These are phyloP conservation scores for Talaromyces ruber DNA, from an alignment of 495 filamentous ascomycete species.

Conservation along the genomic window DNA sequence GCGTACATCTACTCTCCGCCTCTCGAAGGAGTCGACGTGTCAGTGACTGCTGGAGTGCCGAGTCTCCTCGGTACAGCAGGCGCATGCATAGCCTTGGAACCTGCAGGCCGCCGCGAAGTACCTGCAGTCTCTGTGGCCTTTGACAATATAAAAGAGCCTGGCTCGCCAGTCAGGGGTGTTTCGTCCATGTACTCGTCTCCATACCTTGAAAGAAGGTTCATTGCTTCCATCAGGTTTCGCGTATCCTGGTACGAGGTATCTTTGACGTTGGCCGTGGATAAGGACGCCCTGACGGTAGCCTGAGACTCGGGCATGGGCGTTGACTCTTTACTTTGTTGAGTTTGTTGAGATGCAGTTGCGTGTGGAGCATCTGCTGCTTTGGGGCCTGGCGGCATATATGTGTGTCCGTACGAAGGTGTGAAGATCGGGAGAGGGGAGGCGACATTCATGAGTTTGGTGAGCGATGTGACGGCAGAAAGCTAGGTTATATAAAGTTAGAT, in stretches of 20 bases:
- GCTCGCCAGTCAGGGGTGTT: constrained; percentile 76
- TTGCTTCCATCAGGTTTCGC: constrained; percentile 58
- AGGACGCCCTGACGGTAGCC: constrained; percentile 23
- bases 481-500: constrained; percentile 21
- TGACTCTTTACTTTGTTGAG: constrained; percentile 44
- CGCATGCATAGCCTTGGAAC: constrained; percentile 10
- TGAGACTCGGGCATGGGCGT: constrained; percentile 53
- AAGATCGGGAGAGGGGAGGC: constrained; percentile 59
- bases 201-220: constrained; percentile 53
- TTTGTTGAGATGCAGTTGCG: constrained; percentile 16
- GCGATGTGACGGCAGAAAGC: constrained; percentile 51
- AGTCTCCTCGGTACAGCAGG: constrained; percentile 6
- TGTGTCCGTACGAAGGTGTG: constrained; percentile 65
- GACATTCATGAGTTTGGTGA: constrained; percentile 59
- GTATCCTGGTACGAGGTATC: constrained; percentile 31
- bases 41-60: constrained; percentile 4
- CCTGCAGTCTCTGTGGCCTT: constrained; percentile 24
- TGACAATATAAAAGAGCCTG: constrained; percentile 74
- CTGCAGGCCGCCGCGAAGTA: neutral
- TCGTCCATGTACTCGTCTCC: constrained; percentile 87
- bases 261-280: constrained; percentile 17
- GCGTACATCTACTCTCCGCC: neutral
- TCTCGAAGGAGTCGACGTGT: neutral
- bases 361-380: constrained; percentile 28
- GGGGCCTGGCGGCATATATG: constrained; percentile 51